phyloP scores from a whole-genome alignment of 1,284 basidiomycete genomes.

The Cryptococcus hybrid region DNA sequence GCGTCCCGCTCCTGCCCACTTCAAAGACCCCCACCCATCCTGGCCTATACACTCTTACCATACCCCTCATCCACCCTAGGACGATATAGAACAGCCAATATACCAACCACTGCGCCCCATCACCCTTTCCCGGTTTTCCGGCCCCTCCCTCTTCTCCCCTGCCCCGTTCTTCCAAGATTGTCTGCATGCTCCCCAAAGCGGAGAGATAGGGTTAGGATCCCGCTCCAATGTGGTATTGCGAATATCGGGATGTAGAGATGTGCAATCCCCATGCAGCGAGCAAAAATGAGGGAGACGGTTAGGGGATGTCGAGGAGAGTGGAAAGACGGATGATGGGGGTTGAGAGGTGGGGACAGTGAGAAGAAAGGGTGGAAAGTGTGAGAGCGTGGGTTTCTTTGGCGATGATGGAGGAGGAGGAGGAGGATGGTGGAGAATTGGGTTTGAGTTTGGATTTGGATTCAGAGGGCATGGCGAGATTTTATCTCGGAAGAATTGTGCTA shows the following conservation, averaged over 20 bases:
- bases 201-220: conserved; percentile 16
- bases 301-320: background rate
- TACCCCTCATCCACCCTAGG: conserved; percentile 9
- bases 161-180: conserved; percentile 1
- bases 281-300: conserved; percentile 1
- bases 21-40: conserved; percentile 14
- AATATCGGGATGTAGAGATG: conserved; percentile 18
- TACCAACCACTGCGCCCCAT: conserved; percentile 18
- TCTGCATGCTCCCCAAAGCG: conserved; percentile 13
- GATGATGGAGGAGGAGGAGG: conserved; percentile 2
- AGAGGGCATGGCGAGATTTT: too few species aligned
- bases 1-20: conserved; percentile 9
- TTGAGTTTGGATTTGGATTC: background rate
- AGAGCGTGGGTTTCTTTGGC: conserved; percentile 3
- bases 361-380: conserved; percentile 2
- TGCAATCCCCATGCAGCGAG: conserved; percentile 8
- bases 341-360: conserved; percentile 13
- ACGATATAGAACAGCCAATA: conserved; percentile 20
- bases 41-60: conserved; percentile 11
- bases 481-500: too few species aligned
- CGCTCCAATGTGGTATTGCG: conserved; percentile 17
- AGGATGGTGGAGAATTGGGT: background rate
- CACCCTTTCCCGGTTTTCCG: background rate
- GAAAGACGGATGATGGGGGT: conserved; percentile 9
- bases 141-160: background rate